A percentile compares a stretch with the other conserved stretches of the same genome.
Conservation (phyloP, 495 filamentous ascomycete genomes). For the Aspergillus sparsus region DNA sequence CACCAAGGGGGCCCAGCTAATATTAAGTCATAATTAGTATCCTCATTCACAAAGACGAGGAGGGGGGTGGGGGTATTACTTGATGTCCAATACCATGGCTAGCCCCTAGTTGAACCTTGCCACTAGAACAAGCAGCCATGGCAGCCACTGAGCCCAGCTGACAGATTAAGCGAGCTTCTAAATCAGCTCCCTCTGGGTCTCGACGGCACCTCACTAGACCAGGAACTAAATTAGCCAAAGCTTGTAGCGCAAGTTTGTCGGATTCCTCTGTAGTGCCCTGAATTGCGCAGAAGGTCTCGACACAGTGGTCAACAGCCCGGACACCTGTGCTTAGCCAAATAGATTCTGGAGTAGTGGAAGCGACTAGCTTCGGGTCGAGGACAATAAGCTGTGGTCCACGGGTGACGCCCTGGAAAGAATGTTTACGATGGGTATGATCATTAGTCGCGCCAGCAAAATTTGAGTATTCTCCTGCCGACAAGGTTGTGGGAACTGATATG, state of each 20-base stretch:
- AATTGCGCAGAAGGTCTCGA: slow-evolving; percentile 57
- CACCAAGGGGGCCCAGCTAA: slow-evolving; percentile 60
- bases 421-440: slow-evolving; percentile 53
- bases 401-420: slow-evolving; percentile 48
- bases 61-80: slow-evolving; percentile 24
- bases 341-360: slow-evolving; percentile 53
- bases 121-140: slow-evolving; percentile 52
- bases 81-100: slow-evolving; percentile 71
- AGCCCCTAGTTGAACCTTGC: slow-evolving; percentile 50
- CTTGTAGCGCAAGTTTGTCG: slow-evolving; percentile 45
- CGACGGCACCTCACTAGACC: slow-evolving; percentile 52
- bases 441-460: slow-evolving; percentile 59
- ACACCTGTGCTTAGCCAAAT: slow-evolving; percentile 66
- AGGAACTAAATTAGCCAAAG: slow-evolving; percentile 51
- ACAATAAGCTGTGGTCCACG: slow-evolving; percentile 57
- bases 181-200: slow-evolving; percentile 37
- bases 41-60: background rate
- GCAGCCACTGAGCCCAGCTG: slow-evolving; percentile 58
- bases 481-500: slow-evolving; percentile 62
- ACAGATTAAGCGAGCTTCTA: slow-evolving; percentile 51
- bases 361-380: slow-evolving; percentile 55
- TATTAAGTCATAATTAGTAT: background rate
- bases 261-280: slow-evolving; percentile 37
- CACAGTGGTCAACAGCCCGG: slow-evolving; percentile 65
- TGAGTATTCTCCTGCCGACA: slow-evolving; percentile 66